Conservation (phyloP, 768 basidiomycete species). For the Rossbeevera mucosa region DNA sequence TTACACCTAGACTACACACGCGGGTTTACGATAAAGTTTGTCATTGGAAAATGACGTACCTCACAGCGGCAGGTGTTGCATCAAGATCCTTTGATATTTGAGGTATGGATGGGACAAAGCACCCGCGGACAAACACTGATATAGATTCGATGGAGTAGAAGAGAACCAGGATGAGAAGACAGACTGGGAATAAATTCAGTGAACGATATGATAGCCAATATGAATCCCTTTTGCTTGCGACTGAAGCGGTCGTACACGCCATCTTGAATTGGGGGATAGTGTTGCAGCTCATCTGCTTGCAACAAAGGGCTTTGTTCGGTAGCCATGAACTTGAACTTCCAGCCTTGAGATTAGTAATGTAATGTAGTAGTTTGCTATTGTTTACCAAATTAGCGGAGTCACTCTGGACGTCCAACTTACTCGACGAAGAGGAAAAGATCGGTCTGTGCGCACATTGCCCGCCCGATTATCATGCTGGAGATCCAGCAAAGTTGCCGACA, state of each 20-base stretch:
- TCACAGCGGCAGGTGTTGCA: conserved; percentile 53
- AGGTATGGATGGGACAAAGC: conserved; percentile 72
- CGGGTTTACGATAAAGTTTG: conserved; percentile 43
- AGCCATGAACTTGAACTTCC: background rate
- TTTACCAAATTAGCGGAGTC: too few relatives aligned
- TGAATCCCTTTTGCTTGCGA: conserved; percentile 41
- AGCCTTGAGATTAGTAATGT: too few relatives aligned
- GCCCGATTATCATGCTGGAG: too few relatives aligned
- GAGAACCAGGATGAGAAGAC: conserved; percentile 13
- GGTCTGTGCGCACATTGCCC: too few relatives aligned
- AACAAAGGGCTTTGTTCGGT: background rate
- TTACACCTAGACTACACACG: conserved; percentile 18
- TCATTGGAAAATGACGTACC: conserved; percentile 30
- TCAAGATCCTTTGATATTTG: conserved; percentile 63
- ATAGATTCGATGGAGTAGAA: background rate
- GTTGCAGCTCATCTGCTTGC: background rate
- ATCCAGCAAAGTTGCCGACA: too few relatives aligned
- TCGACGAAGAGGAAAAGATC: too few relatives aligned
- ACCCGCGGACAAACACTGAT: conserved; percentile 62
- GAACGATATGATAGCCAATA: conserved; percentile 55
- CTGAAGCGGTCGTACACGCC: conserved; percentile 59
- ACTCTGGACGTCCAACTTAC: too few relatives aligned
- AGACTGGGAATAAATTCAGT: conserved; percentile 61
- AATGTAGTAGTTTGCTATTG: too few relatives aligned
- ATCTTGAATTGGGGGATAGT: conserved; percentile 6